phyloP scores from a whole-genome alignment of 140 eudicot genomes.

The Senecio squalidus region DNA sequence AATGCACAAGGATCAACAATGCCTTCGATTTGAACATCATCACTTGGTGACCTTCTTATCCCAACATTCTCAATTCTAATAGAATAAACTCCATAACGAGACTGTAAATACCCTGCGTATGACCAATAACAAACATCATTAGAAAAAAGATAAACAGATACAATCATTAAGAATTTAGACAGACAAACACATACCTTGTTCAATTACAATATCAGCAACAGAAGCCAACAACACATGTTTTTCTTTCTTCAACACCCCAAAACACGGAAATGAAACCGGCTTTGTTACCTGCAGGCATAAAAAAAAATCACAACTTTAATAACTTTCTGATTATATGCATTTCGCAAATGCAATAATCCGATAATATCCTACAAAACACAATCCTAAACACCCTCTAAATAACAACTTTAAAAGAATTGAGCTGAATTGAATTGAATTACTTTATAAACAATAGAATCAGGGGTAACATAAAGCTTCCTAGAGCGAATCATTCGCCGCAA shows the following conservation, averaged over 20 bases:
- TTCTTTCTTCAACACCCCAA: slow-evolving; percentile 66
- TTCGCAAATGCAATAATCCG: neutral
- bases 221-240: slow-evolving; percentile 60
- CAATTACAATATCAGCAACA: slow-evolving; percentile 68
- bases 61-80: slow-evolving; percentile 71
- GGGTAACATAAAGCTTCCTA: slow-evolving; percentile 60
- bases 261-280: slow-evolving; percentile 70
- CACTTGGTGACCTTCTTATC: slow-evolving; percentile 67
- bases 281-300: slow-evolving; percentile 28
- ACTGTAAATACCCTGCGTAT: slow-evolving; percentile 71
- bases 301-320: neutral
- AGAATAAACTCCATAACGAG: slow-evolving; percentile 67
- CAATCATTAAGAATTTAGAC: neutral
- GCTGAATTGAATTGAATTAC: slow-evolving; percentile 14
- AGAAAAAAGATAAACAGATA: neutral
- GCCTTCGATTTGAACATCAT: slow-evolving; percentile 71
- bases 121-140: neutral
- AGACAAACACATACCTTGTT: slow-evolving; percentile 52
- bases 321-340: neutral
- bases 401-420: neutral
- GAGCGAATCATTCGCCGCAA: slow-evolving; percentile 53
- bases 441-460: slow-evolving; percentile 57
- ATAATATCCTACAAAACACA: no score
- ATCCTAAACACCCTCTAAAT: neutral
- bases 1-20: slow-evolving; percentile 66